Evolutionary conservation across 2,329 filamentous ascomycete genomes (phyloP).

Genomic region (Fusarium mundagurra): DNA sequence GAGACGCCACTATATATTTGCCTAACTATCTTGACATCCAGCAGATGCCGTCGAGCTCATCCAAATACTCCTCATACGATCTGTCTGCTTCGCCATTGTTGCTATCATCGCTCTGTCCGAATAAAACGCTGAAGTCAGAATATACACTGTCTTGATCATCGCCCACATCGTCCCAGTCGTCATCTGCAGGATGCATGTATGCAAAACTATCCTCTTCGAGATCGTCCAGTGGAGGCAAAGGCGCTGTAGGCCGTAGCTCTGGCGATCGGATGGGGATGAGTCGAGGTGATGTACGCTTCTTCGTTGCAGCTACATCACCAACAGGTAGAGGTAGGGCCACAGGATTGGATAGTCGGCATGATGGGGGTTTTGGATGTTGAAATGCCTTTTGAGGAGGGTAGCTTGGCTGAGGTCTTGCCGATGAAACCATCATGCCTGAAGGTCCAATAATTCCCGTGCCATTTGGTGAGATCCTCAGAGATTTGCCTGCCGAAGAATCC

Average conservation of each 20-base stretch:
- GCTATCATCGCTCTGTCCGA: slow-evolving; percentile 49
- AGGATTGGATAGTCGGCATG: slow-evolving; percentile 44
- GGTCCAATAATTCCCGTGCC: slow-evolving; percentile 18
- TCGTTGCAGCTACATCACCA: slow-evolving; percentile 39
- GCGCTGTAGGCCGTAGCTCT: slow-evolving; percentile 43
- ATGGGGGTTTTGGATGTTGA: slow-evolving; percentile 31
- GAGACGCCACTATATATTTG: background rate
- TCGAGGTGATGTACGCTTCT: slow-evolving; percentile 44
- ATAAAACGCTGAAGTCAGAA: slow-evolving; percentile 64
- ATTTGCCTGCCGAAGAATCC: slow-evolving; percentile 33
- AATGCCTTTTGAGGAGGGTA: slow-evolving; percentile 9
- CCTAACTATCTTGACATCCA: slow-evolving; percentile 51
- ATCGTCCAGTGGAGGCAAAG: slow-evolving; percentile 43
- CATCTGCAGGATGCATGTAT: slow-evolving; percentile 58
- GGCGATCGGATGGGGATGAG: slow-evolving; percentile 49
- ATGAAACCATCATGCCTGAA: background rate
- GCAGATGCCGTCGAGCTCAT: slow-evolving; percentile 65
- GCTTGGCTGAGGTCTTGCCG: slow-evolving; percentile 9
- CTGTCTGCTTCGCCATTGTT: slow-evolving; percentile 49
- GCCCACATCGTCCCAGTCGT: slow-evolving; percentile 53
- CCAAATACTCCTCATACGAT: slow-evolving; percentile 64
- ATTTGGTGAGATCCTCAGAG: slow-evolving; percentile 21
- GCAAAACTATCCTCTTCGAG: slow-evolving; percentile 59
- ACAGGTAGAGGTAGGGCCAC: slow-evolving; percentile 44
- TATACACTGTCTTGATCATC: slow-evolving; percentile 63